Evolutionary conservation across 495 filamentous ascomycete species (phyloP).

Genomic region (Sporormia fimetaria): DNA sequence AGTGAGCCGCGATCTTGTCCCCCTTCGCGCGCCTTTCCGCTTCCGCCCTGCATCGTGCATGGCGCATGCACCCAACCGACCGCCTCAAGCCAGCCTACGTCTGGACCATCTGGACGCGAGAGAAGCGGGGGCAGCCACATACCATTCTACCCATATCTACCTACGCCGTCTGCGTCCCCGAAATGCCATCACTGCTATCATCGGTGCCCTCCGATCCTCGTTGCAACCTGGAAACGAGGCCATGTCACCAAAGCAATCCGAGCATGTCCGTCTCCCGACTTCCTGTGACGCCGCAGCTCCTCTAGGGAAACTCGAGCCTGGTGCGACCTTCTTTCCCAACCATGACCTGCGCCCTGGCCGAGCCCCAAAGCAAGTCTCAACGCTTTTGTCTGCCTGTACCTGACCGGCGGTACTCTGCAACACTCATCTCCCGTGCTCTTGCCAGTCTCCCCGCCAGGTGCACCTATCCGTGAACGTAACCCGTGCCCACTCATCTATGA

Average conservation of each 20-base stretch:
- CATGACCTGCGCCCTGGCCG: constrained; percentile 3
- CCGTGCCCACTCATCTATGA: too few relatives aligned
- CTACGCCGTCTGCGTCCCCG: constrained; percentile 4
- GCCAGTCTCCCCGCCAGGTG: too few relatives aligned
- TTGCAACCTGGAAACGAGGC: constrained; percentile 24
- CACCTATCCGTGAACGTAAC: too few relatives aligned
- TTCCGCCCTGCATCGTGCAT: too few relatives aligned
- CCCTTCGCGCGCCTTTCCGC: too few relatives aligned
- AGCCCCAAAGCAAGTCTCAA: constrained; percentile 23
- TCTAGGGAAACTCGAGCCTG: constrained; percentile 15
- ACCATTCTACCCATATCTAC: too few relatives aligned
- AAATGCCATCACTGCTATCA: too few relatives aligned
- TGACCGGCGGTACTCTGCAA: constrained; percentile 23
- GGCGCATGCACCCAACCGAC: too few relatives aligned
- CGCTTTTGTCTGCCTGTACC: constrained; percentile 7
- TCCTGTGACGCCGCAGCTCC: constrained; percentile 12
- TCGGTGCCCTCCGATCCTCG: constrained; percentile 12
- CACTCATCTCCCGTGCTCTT: constrained; percentile 12
- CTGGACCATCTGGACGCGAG: too few relatives aligned
- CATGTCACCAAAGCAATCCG: constrained; percentile 24
- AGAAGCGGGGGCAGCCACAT: too few relatives aligned
- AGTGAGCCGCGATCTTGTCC: too few relatives aligned
- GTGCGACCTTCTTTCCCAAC: constrained; percentile 9
- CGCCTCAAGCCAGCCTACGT: too few relatives aligned
- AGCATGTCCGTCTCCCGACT: constrained; percentile 20